Evolutionary conservation across 306 rosid genomes (phyloP).

Genomic region (Vigna unguiculata): DNA sequence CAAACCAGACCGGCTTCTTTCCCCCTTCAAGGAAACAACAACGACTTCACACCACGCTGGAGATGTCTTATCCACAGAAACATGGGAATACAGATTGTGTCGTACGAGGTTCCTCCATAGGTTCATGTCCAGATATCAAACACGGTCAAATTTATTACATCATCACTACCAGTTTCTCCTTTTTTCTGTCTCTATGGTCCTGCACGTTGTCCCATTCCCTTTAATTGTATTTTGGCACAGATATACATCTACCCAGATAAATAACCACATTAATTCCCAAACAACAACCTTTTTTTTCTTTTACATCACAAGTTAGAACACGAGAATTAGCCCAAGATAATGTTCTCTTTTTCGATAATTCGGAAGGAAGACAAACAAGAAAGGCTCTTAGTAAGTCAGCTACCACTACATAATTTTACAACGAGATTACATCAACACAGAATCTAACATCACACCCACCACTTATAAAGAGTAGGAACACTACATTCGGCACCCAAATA

Average conservation of each 20-base stretch:
- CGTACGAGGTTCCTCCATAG: neutral
- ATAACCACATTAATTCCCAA: neutral
- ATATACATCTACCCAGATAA: neutral
- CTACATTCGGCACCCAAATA: neutral
- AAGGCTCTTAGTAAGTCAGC: conserved; percentile 20
- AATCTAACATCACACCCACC: conserved; percentile 12
- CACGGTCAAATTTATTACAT: conserved; percentile 7
- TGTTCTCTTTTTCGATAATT: conserved; percentile 37
- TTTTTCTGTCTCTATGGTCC: neutral
- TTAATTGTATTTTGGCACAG: neutral
- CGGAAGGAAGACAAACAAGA: conserved; percentile 10
- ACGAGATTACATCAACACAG: conserved; percentile 44
- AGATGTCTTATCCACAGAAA: neutral
- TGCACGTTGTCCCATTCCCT: neutral
- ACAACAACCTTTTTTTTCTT: neutral
- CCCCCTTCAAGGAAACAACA: conserved; percentile 11
- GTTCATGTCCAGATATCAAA: neutral
- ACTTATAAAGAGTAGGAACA: conserved; percentile 27
- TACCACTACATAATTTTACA: conserved; percentile 60
- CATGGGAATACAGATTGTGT: neutral
- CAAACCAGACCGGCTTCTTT: neutral
- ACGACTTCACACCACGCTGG: neutral
- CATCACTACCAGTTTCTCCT: neutral
- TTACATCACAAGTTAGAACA: neutral
- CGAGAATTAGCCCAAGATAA: conserved; percentile 40